Evolutionary conservation across 2,329 filamentous ascomycete species (phyloP).

Genomic region (Ciborinia camelliae): DNA sequence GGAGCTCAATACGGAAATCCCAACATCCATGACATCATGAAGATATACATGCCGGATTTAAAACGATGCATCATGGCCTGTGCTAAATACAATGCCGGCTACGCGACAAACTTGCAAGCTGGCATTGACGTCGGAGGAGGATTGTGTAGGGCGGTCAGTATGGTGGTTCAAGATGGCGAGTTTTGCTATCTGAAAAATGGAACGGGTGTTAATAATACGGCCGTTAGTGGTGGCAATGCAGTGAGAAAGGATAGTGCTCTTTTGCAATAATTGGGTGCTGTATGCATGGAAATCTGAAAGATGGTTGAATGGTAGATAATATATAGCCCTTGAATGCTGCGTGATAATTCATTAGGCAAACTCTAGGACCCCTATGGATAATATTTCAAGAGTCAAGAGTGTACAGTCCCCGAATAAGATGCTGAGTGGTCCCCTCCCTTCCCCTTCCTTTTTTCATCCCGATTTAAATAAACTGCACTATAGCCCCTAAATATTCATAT

Average conservation of each 20-base stretch:
- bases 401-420: too few species aligned
- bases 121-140: constrained; percentile 5
- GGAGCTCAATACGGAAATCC: constrained; percentile 14
- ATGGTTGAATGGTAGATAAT: too few species aligned
- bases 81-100: constrained; percentile 17
- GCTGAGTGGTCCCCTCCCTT: too few species aligned
- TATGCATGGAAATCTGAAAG: background rate
- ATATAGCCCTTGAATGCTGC: too few species aligned
- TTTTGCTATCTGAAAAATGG: constrained; percentile 21
- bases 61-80: constrained; percentile 13
- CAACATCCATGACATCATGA: constrained; percentile 16
- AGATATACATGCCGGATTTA: constrained; percentile 14
- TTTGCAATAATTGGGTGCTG: background rate
- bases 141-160: constrained; percentile 12
- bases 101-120: background rate
- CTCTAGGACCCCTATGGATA: too few species aligned
- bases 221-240: background rate
- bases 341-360: too few species aligned
- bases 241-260: constrained; percentile 18
- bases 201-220: constrained; percentile 18
- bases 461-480: too few species aligned
- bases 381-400: too few species aligned
- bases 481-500: too few species aligned
- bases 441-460: too few species aligned
- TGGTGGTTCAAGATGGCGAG: constrained; percentile 14